phyloP scores from a whole-genome alignment of 805 yeast genomes.

The Ascoidea rubescens region DNA sequence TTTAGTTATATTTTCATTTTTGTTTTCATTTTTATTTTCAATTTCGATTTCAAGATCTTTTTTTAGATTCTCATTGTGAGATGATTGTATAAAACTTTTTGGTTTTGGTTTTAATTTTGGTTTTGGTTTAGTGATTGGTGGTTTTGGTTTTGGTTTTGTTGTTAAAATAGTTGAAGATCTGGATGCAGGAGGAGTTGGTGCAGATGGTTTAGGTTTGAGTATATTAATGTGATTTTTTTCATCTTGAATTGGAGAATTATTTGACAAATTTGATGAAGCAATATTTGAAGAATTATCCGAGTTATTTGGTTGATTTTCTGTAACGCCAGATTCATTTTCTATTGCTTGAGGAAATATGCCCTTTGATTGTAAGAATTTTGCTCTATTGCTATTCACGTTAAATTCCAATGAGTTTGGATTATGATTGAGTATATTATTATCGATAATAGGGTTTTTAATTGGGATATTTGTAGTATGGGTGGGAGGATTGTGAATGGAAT shows the following conservation, averaged over 20 bases:
- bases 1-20: too few relatives aligned
- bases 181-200: slow-evolving; percentile 9
- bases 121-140: background rate
- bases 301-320: background rate
- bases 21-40: too few relatives aligned
- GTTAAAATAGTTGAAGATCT: background rate
- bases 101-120: slow-evolving; percentile 2
- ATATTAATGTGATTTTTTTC: too few relatives aligned
- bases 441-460: background rate
- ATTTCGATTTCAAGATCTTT: too few relatives aligned
- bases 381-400: background rate
- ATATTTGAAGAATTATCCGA: background rate
- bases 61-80: background rate
- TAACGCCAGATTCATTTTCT: too few relatives aligned
- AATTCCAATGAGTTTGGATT: background rate
- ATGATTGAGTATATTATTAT: too few relatives aligned
- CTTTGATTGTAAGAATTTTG: background rate
- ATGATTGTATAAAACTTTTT: background rate
- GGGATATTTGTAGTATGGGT: background rate
- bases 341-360: background rate
- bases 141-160: slow-evolving; percentile 1
- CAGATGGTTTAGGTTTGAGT: slow-evolving; percentile 18
- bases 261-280: background rate
- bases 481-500: background rate
- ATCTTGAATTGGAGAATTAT: background rate